These are phyloP conservation scores for Orychophragmus violaceus DNA, from an alignment of 345 rosid species.

Conservation along the genomic window DNA sequence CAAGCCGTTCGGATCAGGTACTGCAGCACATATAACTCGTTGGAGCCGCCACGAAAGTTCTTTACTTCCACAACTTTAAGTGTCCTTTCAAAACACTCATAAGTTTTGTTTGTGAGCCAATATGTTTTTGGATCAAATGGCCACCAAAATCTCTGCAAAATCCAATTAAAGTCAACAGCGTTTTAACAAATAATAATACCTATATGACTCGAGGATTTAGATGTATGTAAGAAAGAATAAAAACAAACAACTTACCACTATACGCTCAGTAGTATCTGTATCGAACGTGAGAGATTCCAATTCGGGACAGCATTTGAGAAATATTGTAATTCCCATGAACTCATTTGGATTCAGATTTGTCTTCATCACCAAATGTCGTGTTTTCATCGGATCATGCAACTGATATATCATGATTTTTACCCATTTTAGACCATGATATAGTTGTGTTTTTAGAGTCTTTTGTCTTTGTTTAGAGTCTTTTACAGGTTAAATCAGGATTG, in stretches of 20 bases:
- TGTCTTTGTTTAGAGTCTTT: no score
- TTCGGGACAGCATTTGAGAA: conserved; percentile 33
- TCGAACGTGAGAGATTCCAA: conserved; percentile 38
- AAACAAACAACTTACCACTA: conserved; percentile 29
- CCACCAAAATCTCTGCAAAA: not conserved
- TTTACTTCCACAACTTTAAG: conserved; percentile 36
- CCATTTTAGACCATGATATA: no score
- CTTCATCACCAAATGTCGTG: conserved; percentile 37
- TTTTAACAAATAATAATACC: not conserved
- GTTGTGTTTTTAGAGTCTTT: no score
- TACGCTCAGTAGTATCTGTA: conserved; percentile 6
- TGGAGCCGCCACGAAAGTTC: conserved; percentile 14
- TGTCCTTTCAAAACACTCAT: conserved; percentile 21
- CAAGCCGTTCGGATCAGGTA: conserved; percentile 23
- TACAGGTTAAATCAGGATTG: no score
- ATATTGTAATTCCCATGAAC: conserved; percentile 38
- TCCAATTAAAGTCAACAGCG: not conserved
- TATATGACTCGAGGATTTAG: no score
- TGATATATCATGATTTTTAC: no score
- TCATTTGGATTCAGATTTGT: conserved; percentile 30
- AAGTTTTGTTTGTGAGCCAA: conserved; percentile 5
- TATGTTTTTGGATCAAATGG: not conserved
- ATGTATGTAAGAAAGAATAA: not conserved
- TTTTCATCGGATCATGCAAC: conserved; percentile 17
- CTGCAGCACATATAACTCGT: conserved; percentile 16